These are phyloP conservation scores for Polygonum aviculare DNA, from an alignment of 148 eudicot genomes.

Conservation along the genomic window DNA sequence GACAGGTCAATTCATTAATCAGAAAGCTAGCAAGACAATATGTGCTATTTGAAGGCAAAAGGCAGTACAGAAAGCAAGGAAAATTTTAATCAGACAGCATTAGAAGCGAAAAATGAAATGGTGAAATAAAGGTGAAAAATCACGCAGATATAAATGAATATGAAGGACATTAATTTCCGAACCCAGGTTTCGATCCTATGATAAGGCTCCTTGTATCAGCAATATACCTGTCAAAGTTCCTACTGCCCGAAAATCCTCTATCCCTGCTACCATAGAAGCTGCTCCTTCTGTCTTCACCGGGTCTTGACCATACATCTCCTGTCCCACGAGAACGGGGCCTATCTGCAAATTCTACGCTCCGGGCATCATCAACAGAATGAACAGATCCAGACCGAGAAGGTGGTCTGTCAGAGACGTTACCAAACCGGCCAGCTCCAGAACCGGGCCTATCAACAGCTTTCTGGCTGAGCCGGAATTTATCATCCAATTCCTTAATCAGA, in stretches of 20 bases:
- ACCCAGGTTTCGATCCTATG: not conserved
- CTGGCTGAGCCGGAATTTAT: constrained; percentile 67
- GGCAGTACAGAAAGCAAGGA: no score
- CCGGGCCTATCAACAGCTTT: constrained; percentile 65
- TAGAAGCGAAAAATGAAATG: no score
- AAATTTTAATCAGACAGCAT: no score
- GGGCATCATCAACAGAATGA: constrained; percentile 44
- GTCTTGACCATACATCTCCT: constrained; percentile 57
- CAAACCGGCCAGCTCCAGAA: constrained; percentile 50
- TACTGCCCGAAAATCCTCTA: constrained; percentile 54
- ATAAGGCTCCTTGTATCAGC: not conserved
- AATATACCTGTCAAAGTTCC: constrained; percentile 68
- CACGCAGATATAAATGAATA: not conserved
- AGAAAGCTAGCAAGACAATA: no score
- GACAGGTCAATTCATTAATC: no score
- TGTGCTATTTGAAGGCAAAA: no score
- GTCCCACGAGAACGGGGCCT: constrained; percentile 84
- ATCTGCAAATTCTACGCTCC: constrained; percentile 47
- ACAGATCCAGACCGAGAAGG: constrained; percentile 47
- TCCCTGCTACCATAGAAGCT: constrained; percentile 61
- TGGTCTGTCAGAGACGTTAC: constrained; percentile 23
- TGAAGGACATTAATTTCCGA: not conserved
- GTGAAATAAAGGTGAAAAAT: not conserved
- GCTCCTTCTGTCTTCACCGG: constrained; percentile 56
- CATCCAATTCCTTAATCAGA: constrained; percentile 60